phyloP scores from a whole-genome alignment of 2,329 filamentous ascomycete genomes.

The Hypoxylon sp. region DNA sequence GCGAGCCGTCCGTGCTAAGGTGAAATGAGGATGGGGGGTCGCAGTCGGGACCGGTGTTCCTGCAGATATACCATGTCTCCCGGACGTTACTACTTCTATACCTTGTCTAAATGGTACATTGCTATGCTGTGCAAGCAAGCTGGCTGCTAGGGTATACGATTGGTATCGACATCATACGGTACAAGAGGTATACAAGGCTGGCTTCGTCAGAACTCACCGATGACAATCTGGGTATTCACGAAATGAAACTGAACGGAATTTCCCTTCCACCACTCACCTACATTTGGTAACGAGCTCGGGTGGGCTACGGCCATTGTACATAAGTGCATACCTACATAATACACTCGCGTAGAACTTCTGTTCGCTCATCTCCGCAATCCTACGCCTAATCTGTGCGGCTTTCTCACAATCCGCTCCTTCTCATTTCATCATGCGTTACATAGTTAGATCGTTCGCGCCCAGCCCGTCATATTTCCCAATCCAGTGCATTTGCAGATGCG shows the following conservation, averaged over 20 bases:
- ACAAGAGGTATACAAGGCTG: slow-evolving; percentile 6
- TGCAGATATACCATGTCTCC: slow-evolving; percentile 36
- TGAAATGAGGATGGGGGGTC: slow-evolving; percentile 31
- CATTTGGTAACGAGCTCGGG: slow-evolving; percentile 37
- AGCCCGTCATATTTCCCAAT: slow-evolving; percentile 22
- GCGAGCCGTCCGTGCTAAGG: slow-evolving; percentile 23
- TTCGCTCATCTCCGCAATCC: slow-evolving; percentile 37
- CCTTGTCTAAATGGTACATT: slow-evolving; percentile 26
- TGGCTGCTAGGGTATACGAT: slow-evolving; percentile 12
- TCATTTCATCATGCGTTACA: slow-evolving; percentile 32
- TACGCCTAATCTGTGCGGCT: slow-evolving; percentile 28
- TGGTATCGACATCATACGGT: slow-evolving; percentile 11
- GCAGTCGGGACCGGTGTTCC: slow-evolving; percentile 32
- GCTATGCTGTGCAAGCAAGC: slow-evolving; percentile 10
- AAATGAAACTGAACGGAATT: slow-evolving; percentile 34
- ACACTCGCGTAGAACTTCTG: slow-evolving; percentile 17
- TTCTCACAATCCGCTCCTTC: slow-evolving; percentile 24
- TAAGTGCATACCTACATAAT: slow-evolving; percentile 12
- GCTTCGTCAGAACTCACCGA: slow-evolving; percentile 35
- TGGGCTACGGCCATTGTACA: slow-evolving; percentile 28
- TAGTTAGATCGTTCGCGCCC: slow-evolving; percentile 32
- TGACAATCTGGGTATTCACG: slow-evolving; percentile 27
- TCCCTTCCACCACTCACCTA: slow-evolving; percentile 24
- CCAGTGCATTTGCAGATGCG: slow-evolving; percentile 25
- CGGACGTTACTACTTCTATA: slow-evolving; percentile 25